phyloP scores from a whole-genome alignment of 2,329 filamentous ascomycete genomes.

The Xylariaceae sp. region DNA sequence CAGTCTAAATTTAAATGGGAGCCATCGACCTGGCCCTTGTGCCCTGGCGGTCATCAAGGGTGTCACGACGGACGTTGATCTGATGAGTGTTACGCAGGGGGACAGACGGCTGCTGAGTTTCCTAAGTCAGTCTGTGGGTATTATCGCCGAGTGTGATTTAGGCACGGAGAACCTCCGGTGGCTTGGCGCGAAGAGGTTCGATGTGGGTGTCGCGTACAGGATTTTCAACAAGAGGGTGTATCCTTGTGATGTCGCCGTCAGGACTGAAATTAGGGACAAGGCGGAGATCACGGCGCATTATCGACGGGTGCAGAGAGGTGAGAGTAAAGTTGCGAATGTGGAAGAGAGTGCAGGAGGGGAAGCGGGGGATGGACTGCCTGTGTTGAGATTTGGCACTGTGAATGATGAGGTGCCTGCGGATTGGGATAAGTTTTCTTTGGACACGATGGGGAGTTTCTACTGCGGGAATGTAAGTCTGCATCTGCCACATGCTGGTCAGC shows the following conservation, averaged over 20 bases:
- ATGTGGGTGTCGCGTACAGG: conserved; percentile 75
- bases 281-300: conserved; percentile 70
- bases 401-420: conserved; percentile 70
- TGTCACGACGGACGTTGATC: conserved; percentile 74
- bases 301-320: conserved; percentile 37
- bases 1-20: conserved; percentile 84
- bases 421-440: conserved; percentile 70
- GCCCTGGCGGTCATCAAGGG: conserved; percentile 86
- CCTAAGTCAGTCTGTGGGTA: conserved; percentile 82
- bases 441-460: conserved; percentile 88
- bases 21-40: conserved; percentile 68
- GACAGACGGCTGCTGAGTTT: conserved; percentile 74
- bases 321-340: conserved; percentile 25
- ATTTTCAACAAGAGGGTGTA: conserved; percentile 74
- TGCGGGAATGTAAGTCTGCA: conserved; percentile 68
- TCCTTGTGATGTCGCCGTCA: conserved; percentile 83
- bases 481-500: background rate
- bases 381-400: conserved; percentile 74
- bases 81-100: conserved; percentile 84
- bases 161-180: conserved; percentile 87
- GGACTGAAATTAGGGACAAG: conserved; percentile 77
- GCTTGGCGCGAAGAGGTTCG: conserved; percentile 87
- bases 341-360: conserved; percentile 9
- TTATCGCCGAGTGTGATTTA: conserved; percentile 85
- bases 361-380: conserved; percentile 59